These are phyloP conservation scores for Lichtheimia ramosa DNA, from an alignment of 371 early-diverging fungal species.

Conservation along the genomic window DNA sequence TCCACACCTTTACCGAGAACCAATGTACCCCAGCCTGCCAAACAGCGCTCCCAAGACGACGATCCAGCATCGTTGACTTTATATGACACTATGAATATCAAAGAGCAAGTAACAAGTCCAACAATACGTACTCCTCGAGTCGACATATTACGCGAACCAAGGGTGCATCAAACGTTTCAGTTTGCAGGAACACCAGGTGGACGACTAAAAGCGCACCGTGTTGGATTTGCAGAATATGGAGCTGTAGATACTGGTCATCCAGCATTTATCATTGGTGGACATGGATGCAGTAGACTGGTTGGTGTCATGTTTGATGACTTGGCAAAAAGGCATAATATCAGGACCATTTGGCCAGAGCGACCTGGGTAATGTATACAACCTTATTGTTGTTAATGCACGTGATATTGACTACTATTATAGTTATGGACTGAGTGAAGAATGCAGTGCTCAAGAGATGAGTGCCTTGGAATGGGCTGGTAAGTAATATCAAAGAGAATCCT, in stretches of 20 bases:
- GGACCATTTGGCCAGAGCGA: slow-evolving; percentile 54
- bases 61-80: neutral
- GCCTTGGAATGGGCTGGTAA: slow-evolving; percentile 52
- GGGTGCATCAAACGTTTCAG: slow-evolving; percentile 44
- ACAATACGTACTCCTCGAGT: slow-evolving; percentile 19
- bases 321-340: slow-evolving; percentile 28
- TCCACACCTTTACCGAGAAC: slow-evolving; percentile 14
- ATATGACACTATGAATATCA: slow-evolving; percentile 2
- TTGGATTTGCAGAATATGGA: slow-evolving; percentile 53
- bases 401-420: slow-evolving; percentile 9
- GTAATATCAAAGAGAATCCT: neutral
- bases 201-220: slow-evolving; percentile 27
- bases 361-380: slow-evolving; percentile 31
- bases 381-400: neutral
- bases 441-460: slow-evolving; percentile 33
- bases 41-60: neutral
- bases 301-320: slow-evolving; percentile 55
- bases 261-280: slow-evolving; percentile 49
- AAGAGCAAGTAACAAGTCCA: slow-evolving; percentile 3
- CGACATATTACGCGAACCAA: slow-evolving; percentile 33
- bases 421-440: slow-evolving; percentile 49
- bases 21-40: neutral
- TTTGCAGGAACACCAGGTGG: slow-evolving; percentile 20
- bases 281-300: slow-evolving; percentile 47
- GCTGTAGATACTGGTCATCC: slow-evolving; percentile 30